Conservation (phyloP, 202 grass and related monocot species). For the Tripidium arundinaceum region DNA sequence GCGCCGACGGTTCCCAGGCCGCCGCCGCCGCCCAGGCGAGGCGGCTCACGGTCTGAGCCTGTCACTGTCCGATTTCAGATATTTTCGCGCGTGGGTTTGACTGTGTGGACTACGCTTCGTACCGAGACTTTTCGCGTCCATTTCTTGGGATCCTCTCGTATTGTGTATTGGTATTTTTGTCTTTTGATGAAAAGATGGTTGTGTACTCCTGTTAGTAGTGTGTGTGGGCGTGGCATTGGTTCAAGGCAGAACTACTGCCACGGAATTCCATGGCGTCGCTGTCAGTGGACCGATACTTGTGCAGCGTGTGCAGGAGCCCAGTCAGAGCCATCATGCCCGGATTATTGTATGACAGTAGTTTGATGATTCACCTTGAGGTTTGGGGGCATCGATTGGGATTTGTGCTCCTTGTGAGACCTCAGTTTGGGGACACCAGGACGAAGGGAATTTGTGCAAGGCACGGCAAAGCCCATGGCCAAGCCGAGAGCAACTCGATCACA, state of each 20-base stretch:
- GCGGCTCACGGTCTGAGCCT: not conserved
- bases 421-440: not conserved
- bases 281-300: not conserved
- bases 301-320: not conserved
- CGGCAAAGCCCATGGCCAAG: not conserved
- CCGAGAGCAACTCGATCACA: not conserved
- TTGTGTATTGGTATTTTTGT: not conserved
- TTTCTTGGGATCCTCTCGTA: not conserved
- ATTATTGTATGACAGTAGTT: not conserved
- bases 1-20: not conserved
- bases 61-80: not conserved
- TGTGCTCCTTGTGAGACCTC: not conserved
- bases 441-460: constrained; percentile 42
- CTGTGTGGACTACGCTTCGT: not conserved
- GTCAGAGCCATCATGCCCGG: constrained; percentile 7
- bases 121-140: not conserved
- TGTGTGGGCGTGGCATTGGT: not conserved
- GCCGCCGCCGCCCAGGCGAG: not conserved
- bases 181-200: too few relatives aligned
- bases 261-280: not conserved
- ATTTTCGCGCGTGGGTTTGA: not conserved
- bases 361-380: constrained; percentile 19
- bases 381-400: constrained; percentile 2
- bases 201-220: too few relatives aligned
- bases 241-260: not conserved